Base-by-base conservation (phyloP, 2,329 filamentous ascomycete species). In the Trichophyton rubrum region DNA sequence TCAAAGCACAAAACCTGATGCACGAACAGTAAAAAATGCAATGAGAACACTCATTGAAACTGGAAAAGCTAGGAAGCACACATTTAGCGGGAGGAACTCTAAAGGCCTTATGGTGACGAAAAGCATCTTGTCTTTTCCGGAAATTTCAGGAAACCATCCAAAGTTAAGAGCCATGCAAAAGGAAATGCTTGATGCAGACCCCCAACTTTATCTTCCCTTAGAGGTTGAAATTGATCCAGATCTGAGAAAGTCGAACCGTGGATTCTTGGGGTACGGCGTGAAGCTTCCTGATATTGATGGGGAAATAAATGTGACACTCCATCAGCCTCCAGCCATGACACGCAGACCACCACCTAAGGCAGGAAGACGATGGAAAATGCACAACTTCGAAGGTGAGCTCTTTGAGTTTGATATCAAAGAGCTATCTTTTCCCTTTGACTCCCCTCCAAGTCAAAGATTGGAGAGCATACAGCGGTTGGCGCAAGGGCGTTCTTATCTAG, bases 41-140 rank as follows among this genome's bases (percentile, higher is more conserved):
- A 70, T 84, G 56, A 80, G 79, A 62, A 68, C 74, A 20, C 70
- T 85, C 62, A 70, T 82, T 41, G 74, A 77, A 43, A 69, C 74
- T 20, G 78, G 78, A 9, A 79, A 78, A 60, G 68, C 85, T 45
- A 79, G 77, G 55, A 78, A 80, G 62, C 68, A 81, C 53, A 76
- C 71, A 1, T 84, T 83, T 66, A 74, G 74, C 15, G 81, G 81
- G 64, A 74, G 72, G 62, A 74, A 77, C 17, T 71, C 68, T 33
- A 76, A 77, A 60, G 80, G 79, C 1, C 66, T 75, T 3, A 76
- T 77, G 66, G 72, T 79, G 17, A 78, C 74, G n/a, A 80, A 77
- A 60, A 74, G 72, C 3, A 76, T 85, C 15, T 66, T 84, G 30
- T 74, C 75, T 9, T 73, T 77, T 56, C 73, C 77, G 20, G 71